Base-by-base conservation (phyloP, 768 basidiomycete genomes). In the Omphalotus guepiniiformis region DNA sequence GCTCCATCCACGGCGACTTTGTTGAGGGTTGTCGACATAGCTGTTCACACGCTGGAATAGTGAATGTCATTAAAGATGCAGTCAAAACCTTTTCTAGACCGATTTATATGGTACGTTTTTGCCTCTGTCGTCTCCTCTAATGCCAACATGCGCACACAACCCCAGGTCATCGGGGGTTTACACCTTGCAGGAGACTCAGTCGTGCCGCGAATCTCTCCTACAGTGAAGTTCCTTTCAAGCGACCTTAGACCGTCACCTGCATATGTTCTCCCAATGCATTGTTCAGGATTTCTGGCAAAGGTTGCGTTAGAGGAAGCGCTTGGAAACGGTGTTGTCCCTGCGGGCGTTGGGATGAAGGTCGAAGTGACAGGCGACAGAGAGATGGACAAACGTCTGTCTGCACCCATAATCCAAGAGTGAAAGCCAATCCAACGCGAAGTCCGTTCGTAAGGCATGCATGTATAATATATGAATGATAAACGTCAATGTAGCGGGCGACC, bases 221-320 rank as follows among this genome's bases (percentile, higher is more conserved):
- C 91, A 0, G 78, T 91, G 42, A 63, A 83, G 11, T 91, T 88
- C 62, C 65, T 93, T 27, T 74, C 83, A 1, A 65, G 71, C n/a
- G 56, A 73, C 44, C 64, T 91, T 25, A 60, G 67, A 6, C 87
- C 88, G 9, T 62, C 79, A 0, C 88, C 87, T 1, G 73, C 71
- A 1, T 91, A 84, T 53, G 63, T 92, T 38, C 70, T 92, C 0
- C 90, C 89, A 0, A 85, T 93, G 81, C 91, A 93, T 59, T 93
- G 90, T 56, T 80, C 85, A 2, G 89, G 89, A 3, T 88, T 91
- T 58, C 72, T 74, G n/a, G 76, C 77, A 28, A 90, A 92, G 62
- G 60, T 88, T 6, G 85, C 82, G 1, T 63, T 93, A 55, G 80
- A 82, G 58, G 62, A 64, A 4, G 85, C 76, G 2, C 70, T 93